Evolutionary conservation across 352 stramenopile genomes (phyloP).

Genomic region (Pythium myriotylum): DNA sequence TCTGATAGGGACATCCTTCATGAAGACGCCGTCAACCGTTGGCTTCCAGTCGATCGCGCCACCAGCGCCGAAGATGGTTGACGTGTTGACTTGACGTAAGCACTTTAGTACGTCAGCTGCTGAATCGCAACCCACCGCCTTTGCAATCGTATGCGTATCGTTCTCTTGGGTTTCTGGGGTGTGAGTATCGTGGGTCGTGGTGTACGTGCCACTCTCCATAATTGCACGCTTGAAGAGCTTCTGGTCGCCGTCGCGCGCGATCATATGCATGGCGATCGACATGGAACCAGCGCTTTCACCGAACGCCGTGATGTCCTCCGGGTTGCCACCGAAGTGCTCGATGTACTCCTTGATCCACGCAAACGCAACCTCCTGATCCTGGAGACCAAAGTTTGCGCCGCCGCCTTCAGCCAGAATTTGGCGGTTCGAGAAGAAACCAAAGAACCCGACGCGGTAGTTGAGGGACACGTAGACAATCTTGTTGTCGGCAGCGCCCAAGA

Average conservation of each 20-base stretch:
- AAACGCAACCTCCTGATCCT: slow-evolving; percentile 32
- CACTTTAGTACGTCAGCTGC: slow-evolving; percentile 1
- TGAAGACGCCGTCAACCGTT: slow-evolving; percentile 7
- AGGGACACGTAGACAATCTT: slow-evolving; percentile 39
- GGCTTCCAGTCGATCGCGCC: slow-evolving; percentile 4
- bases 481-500: slow-evolving; percentile 9
- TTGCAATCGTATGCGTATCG: neutral
- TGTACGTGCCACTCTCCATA: slow-evolving; percentile 10
- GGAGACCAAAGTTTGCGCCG: slow-evolving; percentile 27
- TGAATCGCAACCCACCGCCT: neutral
- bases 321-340: slow-evolving; percentile 37
- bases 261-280: slow-evolving; percentile 6
- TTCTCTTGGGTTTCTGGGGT: no score
- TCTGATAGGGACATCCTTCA: neutral
- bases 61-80: neutral
- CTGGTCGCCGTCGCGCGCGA: slow-evolving; percentile 11
- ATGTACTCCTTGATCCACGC: slow-evolving; percentile 42
- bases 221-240: slow-evolving; percentile 13
- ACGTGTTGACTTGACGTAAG: neutral
- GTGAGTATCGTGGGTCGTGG: slow-evolving; percentile 1
- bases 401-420: slow-evolving; percentile 37
- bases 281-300: slow-evolving; percentile 22
- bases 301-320: slow-evolving; percentile 34
- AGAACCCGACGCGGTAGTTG: slow-evolving; percentile 43
- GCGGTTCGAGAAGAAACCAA: slow-evolving; percentile 24